Percentiles rank a stretch among this genome's conserved stretches.
Evolutionary conservation across 2,329 filamentous ascomycete genomes (phyloP).

Genomic region (Exophiala oligosperma): DNA sequence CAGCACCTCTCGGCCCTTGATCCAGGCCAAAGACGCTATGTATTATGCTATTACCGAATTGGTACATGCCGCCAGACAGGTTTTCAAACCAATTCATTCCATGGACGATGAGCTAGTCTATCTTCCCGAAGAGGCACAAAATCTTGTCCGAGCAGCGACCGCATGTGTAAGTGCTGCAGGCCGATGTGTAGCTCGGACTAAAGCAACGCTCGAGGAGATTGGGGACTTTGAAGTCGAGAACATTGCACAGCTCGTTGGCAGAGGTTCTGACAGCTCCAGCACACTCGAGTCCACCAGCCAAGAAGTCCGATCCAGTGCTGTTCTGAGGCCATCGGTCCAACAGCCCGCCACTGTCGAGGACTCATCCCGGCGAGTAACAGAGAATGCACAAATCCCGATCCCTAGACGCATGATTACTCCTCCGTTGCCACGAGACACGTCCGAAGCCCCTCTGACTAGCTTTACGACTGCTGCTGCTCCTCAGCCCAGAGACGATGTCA

Average conservation of each 20-base stretch:
- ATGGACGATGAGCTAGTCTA: conserved; percentile 75
- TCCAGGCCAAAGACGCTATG: conserved; percentile 71
- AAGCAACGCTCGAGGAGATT: conserved; percentile 79
- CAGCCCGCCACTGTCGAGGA: background rate
- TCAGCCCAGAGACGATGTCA: conserved; percentile 15
- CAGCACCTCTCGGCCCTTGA: conserved; percentile 65
- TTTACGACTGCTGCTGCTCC: conserved; percentile 17
- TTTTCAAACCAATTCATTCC: conserved; percentile 67
- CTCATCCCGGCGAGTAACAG: background rate
- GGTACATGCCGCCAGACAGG: conserved; percentile 76
- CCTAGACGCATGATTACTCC: conserved; percentile 14
- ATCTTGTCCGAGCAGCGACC: conserved; percentile 76
- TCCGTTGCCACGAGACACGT: conserved; percentile 17
- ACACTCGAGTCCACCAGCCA: conserved; percentile 52
- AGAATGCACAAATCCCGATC: conserved; percentile 11
- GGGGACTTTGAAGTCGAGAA: conserved; percentile 72
- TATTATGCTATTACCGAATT: conserved; percentile 77
- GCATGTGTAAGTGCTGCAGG: conserved; percentile 86
- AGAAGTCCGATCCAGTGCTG: conserved; percentile 1
- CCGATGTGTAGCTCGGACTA: conserved; percentile 85
- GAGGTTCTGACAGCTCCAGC: conserved; percentile 20
- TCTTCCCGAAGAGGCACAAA: conserved; percentile 74
- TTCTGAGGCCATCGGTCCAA: background rate
- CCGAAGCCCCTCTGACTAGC: conserved; percentile 14
- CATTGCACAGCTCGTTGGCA: conserved; percentile 11